phyloP scores from a whole-genome alignment of 2,329 filamentous ascomycete species.

The Blumeria hordei region DNA sequence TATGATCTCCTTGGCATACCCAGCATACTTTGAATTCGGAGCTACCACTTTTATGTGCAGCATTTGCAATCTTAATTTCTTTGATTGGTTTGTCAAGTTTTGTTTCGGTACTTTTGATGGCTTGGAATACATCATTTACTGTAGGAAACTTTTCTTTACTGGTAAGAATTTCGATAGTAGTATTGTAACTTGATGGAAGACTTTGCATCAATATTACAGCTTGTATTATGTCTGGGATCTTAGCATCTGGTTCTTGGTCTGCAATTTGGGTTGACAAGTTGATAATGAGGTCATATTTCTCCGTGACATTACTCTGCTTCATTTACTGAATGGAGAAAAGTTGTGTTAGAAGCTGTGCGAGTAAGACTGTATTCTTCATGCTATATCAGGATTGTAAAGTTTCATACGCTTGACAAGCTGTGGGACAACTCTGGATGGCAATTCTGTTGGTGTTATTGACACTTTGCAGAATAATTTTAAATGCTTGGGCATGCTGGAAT shows the following conservation, averaged over 20 bases:
- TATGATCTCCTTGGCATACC: neutral
- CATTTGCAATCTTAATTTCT: neutral
- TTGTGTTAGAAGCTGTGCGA: no score
- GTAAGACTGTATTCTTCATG: neutral
- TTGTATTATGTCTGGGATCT: no score
- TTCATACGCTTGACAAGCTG: neutral
- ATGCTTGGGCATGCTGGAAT: neutral
- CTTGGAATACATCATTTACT: neutral
- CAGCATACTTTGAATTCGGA: neutral
- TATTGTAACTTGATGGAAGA: no score
- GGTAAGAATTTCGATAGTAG: no score
- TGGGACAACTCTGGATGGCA: neutral
- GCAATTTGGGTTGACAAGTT: no score
- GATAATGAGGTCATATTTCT: no score
- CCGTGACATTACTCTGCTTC: no score
- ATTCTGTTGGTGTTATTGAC: neutral
- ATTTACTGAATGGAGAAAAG: no score
- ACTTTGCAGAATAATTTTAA: neutral
- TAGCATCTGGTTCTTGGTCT: no score
- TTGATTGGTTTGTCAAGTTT: neutral
- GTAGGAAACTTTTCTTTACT: no score
- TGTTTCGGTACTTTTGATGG: neutral
- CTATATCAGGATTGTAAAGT: neutral
- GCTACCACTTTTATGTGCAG: no score
- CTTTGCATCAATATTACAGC: no score